Evolutionary conservation across 2,329 filamentous ascomycete genomes (phyloP).

Genomic region (Teratosphaeria epicoccoides): DNA sequence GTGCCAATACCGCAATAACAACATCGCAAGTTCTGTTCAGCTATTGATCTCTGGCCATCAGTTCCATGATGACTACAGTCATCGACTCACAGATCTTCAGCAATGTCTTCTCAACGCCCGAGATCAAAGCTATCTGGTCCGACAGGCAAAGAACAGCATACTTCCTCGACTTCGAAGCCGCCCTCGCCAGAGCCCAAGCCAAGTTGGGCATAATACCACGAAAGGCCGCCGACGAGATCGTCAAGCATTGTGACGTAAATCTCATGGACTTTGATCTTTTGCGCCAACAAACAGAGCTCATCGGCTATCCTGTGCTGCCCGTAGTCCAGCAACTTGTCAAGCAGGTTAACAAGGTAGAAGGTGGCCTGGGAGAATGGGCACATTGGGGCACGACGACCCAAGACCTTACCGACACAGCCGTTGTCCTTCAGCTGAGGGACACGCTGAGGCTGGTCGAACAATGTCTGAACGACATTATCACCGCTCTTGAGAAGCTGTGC

Average conservation of each 20-base stretch:
- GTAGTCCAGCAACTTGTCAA: conserved; percentile 21
- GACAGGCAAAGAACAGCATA: conserved; percentile 19
- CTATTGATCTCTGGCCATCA: neutral
- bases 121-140: conserved; percentile 20
- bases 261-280: conserved; percentile 15
- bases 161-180: conserved; percentile 22
- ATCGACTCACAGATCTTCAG: conserved; percentile 22
- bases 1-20: neutral
- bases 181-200: conserved; percentile 20
- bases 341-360: conserved; percentile 13
- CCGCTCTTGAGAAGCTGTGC: conserved; percentile 10
- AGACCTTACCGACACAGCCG: conserved; percentile 22
- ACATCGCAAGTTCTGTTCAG: neutral
- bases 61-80: conserved; percentile 17
- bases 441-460: conserved; percentile 14
- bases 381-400: conserved; percentile 24
- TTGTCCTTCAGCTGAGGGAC: conserved; percentile 20
- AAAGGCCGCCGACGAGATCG: conserved; percentile 20
- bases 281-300: conserved; percentile 18
- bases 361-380: conserved; percentile 20
- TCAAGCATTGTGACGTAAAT: conserved; percentile 15
- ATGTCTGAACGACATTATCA: conserved; percentile 11
- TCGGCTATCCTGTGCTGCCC: conserved; percentile 24
- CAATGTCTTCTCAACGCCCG: conserved; percentile 20
- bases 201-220: conserved; percentile 21